Evolutionary conservation across 805 yeast genomes (phyloP).

Genomic region (Starmerella apis): DNA sequence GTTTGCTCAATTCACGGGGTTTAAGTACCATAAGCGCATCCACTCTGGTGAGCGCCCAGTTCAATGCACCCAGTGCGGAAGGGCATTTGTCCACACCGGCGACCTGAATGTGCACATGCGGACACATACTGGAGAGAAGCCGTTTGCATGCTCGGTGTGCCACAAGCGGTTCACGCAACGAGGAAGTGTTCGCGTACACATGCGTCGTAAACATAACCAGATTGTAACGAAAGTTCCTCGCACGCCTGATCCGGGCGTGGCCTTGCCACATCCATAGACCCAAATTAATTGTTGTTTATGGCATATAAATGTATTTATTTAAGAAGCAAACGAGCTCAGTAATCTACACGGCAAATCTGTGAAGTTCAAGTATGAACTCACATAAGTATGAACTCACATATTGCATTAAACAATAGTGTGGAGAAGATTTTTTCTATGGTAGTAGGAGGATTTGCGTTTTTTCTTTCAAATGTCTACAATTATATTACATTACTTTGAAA

Average conservation of each 20-base stretch:
- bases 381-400: too few relatives aligned
- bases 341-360: too few relatives aligned
- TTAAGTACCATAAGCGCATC: slow-evolving; percentile 64
- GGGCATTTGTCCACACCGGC: slow-evolving; percentile 69
- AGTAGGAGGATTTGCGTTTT: too few relatives aligned
- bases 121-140: slow-evolving; percentile 86
- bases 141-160: slow-evolving; percentile 76
- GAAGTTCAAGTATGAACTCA: too few relatives aligned
- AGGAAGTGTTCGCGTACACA: slow-evolving; percentile 83
- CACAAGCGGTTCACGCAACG: slow-evolving; percentile 70
- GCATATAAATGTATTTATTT: too few relatives aligned
- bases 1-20: slow-evolving; percentile 65
- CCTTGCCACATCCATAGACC: too few relatives aligned
- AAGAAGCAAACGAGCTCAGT: too few relatives aligned
- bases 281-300: too few relatives aligned
- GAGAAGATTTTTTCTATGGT: too few relatives aligned
- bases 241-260: not conserved
- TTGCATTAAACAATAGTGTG: too few relatives aligned
- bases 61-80: slow-evolving; percentile 59
- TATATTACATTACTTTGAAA: too few relatives aligned
- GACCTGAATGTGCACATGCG: slow-evolving; percentile 75
- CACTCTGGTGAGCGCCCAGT: slow-evolving; percentile 91
- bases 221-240: slow-evolving; percentile 2
- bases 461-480: too few relatives aligned
- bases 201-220: slow-evolving; percentile 33